Conservation (phyloP, 2,329 filamentous ascomycete species). For the Cytospora chrysosperma region DNA sequence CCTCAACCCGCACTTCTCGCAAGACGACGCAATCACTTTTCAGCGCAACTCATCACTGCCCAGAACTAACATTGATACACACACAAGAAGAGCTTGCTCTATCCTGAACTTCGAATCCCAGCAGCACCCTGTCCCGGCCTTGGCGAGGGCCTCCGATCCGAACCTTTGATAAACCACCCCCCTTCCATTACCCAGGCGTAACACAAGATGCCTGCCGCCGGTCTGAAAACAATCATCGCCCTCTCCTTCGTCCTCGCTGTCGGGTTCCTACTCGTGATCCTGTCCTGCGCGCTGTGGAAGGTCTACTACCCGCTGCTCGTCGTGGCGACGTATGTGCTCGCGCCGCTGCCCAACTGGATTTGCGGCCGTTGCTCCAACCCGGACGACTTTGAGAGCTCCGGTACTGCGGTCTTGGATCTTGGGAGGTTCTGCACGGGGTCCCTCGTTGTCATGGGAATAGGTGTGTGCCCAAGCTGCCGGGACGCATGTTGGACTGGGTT, state of each 20-base stretch:
- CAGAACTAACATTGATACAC: background rate
- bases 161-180: conserved; percentile 6
- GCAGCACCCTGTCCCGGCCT: conserved; percentile 3
- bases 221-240: conserved; percentile 97
- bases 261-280: conserved; percentile 97
- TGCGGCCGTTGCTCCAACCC: conserved; percentile 84
- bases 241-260: conserved; percentile 99
- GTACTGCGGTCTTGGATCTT: conserved; percentile 85
- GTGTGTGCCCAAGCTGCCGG: conserved; percentile 53
- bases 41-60: background rate
- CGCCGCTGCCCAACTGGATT: conserved; percentile 95
- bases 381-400: conserved; percentile 88
- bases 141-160: background rate
- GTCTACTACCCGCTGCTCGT: conserved; percentile 95
- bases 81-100: background rate
- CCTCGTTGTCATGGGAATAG: conserved; percentile 94
- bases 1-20: background rate
- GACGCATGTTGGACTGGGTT: background rate
- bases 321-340: conserved; percentile 91
- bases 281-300: conserved; percentile 92
- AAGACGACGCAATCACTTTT: background rate
- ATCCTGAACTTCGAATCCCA: background rate
- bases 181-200: conserved; percentile 8
- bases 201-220: conserved; percentile 69
- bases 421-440: conserved; percentile 94